Conservation (phyloP, 202 grass and related monocot genomes). For the Schoenoplectus triqueter region DNA sequence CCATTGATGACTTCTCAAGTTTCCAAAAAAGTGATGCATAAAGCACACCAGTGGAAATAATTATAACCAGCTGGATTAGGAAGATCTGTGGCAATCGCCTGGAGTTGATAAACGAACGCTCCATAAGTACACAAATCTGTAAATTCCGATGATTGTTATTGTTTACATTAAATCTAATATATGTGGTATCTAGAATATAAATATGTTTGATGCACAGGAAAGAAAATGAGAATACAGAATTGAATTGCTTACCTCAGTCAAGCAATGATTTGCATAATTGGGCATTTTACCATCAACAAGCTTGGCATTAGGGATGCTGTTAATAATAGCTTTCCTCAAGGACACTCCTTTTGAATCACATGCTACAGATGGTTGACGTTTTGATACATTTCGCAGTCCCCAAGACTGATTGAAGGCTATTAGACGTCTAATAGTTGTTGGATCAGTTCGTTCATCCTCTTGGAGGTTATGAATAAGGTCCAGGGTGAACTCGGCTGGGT, state of each 20-base stretch:
- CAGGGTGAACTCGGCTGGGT: conserved; percentile 28
- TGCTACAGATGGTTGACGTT: neutral
- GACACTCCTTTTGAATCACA: neutral
- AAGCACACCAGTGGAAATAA: conserved; percentile 56
- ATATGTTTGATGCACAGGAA: neutral
- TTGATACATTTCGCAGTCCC: conserved; percentile 22
- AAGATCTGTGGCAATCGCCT: conserved; percentile 76
- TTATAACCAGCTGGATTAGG: conserved; percentile 60
- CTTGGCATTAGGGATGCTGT: neutral
- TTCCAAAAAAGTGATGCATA: conserved; percentile 71
- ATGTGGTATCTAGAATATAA: neutral
- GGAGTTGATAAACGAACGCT: conserved; percentile 74
- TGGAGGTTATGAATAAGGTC: conserved; percentile 29
- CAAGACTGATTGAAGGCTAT: conserved; percentile 18
- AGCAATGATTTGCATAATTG: conserved; percentile 21
- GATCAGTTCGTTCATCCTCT: neutral
- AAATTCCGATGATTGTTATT: neutral
- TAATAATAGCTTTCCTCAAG: conserved; percentile 17
- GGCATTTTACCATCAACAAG: conserved; percentile 11
- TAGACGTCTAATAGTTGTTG: neutral
- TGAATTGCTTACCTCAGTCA: conserved; percentile 12
- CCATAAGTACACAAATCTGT: conserved; percentile 74
- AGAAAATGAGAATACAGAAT: neutral
- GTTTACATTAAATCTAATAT: neutral
- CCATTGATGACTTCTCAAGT: conserved; percentile 54